Conservation (phyloP, 148 eudicot species). For the Chenopodium suecicum region DNA sequence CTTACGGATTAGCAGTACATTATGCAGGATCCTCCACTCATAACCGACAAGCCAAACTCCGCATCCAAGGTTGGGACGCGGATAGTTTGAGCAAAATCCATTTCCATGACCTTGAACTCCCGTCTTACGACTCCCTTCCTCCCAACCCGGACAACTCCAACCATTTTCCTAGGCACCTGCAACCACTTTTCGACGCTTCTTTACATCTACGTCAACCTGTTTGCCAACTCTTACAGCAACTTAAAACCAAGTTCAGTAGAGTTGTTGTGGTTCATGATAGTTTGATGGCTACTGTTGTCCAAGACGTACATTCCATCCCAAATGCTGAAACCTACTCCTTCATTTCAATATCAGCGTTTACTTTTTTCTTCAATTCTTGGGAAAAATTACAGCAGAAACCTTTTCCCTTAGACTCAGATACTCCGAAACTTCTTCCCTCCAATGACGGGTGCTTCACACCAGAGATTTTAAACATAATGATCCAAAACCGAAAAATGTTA, state of each 20-base stretch:
- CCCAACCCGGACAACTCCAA: conserved; percentile 3
- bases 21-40: conserved; percentile 35
- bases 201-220: conserved; percentile 27
- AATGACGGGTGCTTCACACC: no score
- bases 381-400: no score
- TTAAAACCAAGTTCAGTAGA: not conserved
- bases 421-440: no score
- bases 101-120: conserved; percentile 31
- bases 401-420: no score
- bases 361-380: no score
- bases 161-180: conserved; percentile 31
- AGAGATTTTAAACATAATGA: no score
- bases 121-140: conserved; percentile 23
- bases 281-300: no score
- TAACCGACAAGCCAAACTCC: conserved; percentile 37
- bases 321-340: no score
- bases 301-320: no score
- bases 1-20: conserved; percentile 44
- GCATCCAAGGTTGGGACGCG: conserved; percentile 20
- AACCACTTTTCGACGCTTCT: conserved; percentile 23
- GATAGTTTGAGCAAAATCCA: conserved; percentile 3
- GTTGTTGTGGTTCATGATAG: no score
- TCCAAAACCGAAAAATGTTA: no score
- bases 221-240: conserved; percentile 19
- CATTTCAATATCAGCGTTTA: no score